Base-by-base conservation (phyloP, 345 rosid species). In the Hibiscus tridactylites region DNA sequence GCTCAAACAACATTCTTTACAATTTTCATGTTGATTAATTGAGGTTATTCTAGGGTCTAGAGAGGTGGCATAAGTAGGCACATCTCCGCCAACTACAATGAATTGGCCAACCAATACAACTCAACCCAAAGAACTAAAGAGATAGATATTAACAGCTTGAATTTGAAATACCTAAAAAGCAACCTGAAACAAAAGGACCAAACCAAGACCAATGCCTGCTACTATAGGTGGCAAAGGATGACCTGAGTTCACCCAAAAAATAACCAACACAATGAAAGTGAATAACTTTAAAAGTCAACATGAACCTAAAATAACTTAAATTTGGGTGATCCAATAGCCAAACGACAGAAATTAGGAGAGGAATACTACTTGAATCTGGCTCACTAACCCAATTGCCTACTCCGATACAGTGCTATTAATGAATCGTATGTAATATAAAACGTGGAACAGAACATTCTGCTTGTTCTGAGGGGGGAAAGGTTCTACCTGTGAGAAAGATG, bases 401-500 rank as follows among this genome's bases (percentile, higher is more conserved):
- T 21, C 68, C 52, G 24, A 47, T 28, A 62, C 47, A 44, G 13
- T 47, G 17, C 21, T 26, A 46, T 15, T 66, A 46, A 10, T 26
- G 57, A 65, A 66, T 15, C 37, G 28, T 28, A 49, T 47, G 57
- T 11, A 47, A 3, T 26, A 49, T 28, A 67, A 28, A 66, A 26
- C 57, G 7, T 2, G 37, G 21, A 47, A 54, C 11, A 0, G 16
- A 11, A 31, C 47, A 31, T n/a, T 26, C 33, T 50, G 46, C 46
- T 16, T 66, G 65, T 46, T 9, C 4, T 17, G 46, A 72, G 13
- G 21, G 68, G 39, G 26, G 60, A 37, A n/a, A 2, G 0, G 12
- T 29, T 17, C 42, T 61, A 81, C 85, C 83, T 82, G 78, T 24
- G 83, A 83, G 82, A 92, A 92, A 69, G 79, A 75, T 65, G 98